Base-by-base conservation (phyloP, 2,329 filamentous ascomycete genomes). In the Calycina herbarum region DNA sequence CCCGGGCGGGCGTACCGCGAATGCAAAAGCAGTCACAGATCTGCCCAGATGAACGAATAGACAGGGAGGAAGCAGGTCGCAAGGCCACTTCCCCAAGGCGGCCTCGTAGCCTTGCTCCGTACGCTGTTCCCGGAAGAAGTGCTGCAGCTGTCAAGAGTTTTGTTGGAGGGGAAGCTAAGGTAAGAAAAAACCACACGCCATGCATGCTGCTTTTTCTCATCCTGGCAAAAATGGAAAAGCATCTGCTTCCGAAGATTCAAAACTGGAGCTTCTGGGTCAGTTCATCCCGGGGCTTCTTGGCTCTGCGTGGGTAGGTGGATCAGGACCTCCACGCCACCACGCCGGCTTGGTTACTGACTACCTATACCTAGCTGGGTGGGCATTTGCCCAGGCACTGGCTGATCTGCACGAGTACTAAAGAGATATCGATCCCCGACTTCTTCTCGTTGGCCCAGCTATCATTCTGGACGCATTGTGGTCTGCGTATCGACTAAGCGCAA, bases 361-460 rank as follows among this genome's bases (percentile, higher is more conserved):
- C 40, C 40, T 29, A 29, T 29, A 29, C 27, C 27, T 38, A n/a
- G 40, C 24, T 20, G 17, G 31, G 10, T 38, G 38, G 57, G 5
- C n/a, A 59, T 15, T 40, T 29, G 38, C 24, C 33, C 24, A 42
- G 33, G 58, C 20, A 60, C n/a, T 38, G 35, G 57, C 57, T 27
- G 58, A 51, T 38, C 38, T 54, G 57, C 33, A n/a, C 11, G 45
- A 66, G 62, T 66, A 64, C 62, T 66, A 66, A 66, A 64, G 62
- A 60, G 31, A 27, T 40, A 64, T 65, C 59, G 61, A 58, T 67
- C 67, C 70, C 65, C 67, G 60, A 65, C 35, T 61, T 65, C 62
- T 66, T 54, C 60, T 59, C 61, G 20, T 24, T 61, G 40, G 33
- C 51, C 48, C 40, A 40, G 33, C 24, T 61, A 57, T 60, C 64